phyloP scores from a whole-genome alignment of 306 rosid species.

The Pyrus bretschneideri region DNA sequence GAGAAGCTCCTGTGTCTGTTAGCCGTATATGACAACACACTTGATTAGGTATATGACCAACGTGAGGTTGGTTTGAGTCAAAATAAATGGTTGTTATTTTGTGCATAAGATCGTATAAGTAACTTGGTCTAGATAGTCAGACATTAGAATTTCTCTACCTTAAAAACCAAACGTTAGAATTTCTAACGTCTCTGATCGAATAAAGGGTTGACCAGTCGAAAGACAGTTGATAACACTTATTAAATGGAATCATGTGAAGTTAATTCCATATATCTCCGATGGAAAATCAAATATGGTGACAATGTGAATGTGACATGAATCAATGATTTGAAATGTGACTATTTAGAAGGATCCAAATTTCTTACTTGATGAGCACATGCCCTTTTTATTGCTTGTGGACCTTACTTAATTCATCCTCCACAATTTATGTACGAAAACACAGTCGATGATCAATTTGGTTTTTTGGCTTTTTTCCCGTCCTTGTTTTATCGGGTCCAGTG shows the following conservation, averaged over 20 bases:
- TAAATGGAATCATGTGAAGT: background rate
- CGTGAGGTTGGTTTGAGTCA: background rate
- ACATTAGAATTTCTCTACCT: no score
- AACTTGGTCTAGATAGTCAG: no score
- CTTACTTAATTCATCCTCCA: background rate
- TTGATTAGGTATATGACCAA: background rate
- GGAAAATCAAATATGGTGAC: background rate
- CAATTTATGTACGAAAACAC: conserved; percentile 1
- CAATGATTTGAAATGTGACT: conserved; percentile 4
- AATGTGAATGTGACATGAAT: background rate
- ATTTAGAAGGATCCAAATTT: conserved; percentile 2
- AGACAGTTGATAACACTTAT: background rate
- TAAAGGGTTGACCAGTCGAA: background rate
- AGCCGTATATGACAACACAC: background rate
- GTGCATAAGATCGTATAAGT: no score
- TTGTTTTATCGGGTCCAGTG: background rate
- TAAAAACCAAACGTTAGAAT: no score
- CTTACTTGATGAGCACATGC: conserved; percentile 13
- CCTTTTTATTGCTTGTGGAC: background rate
- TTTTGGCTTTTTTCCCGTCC: background rate
- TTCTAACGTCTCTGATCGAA: no score
- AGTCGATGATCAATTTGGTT: background rate
- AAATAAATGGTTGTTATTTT: no score
- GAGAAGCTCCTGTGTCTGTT: background rate
- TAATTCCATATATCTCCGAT: background rate